Evolutionary conservation across 306 rosid species (phyloP), one percentile per base, ranked within the genome.

Genomic region (Morella rubra): DNA sequence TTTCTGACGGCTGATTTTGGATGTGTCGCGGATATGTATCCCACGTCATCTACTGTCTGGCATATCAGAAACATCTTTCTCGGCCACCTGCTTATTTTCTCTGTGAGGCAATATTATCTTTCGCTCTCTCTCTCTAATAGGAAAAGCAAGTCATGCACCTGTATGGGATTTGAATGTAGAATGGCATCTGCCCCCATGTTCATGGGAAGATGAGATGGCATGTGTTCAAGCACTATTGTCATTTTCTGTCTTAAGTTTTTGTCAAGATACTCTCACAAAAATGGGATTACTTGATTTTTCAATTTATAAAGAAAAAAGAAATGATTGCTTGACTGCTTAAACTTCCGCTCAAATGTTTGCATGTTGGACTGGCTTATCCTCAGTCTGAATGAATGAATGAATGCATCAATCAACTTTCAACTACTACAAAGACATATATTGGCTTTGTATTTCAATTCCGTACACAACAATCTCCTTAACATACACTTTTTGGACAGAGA

Each of bases 91-190:
- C 73, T 77, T 18, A 7, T 46, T 52, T 37, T 11, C 56, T 77
- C 72, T 77, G 41, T 76, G 52, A 65, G 46, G 73, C 32, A 24
- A 64, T 58, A 12, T n/a, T n/a, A n/a, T n/a, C n/a, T n/a, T n/a
- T n/a, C n/a, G 16, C 11, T 67, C 15, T n/a, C n/a, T 49, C 45
- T 41, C 46, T 42, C 20, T 66, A 46, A 41, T n/a, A 16, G 50
- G 11, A 41, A n/a, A 41, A 66, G 16, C 22, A 15, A 40, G 20
- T 37, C 46, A 40, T 18, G 44, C 46, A 40, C 19, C 46, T 62
- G 6, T 40, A 15, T 37, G 45, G 69, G 71, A 66, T 18, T 66
- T 32, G 49, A 66, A 42, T 20, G 19, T 7, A 0, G 15, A n/a
- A 42, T 5, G 49, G 41, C 71, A 41, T 1, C 71, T 27, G 8